Conservation (phyloP, 768 basidiomycete genomes). For the Kwoniella sp. region DNA sequence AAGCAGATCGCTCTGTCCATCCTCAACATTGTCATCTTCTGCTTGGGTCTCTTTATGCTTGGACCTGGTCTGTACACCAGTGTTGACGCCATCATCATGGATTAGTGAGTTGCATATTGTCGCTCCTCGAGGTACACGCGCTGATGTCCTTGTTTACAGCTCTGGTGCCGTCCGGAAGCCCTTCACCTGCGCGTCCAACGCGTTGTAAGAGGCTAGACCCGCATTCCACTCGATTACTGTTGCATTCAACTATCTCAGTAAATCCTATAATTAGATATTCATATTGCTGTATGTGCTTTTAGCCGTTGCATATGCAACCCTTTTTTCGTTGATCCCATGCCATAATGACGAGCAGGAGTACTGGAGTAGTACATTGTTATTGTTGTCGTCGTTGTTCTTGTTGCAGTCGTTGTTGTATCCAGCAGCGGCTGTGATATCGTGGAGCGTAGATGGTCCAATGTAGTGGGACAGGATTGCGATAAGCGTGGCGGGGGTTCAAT, state of each 20-base stretch:
- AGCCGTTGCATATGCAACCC: not conserved
- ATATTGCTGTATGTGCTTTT: not conserved
- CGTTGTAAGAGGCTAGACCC: slow-evolving; percentile 21
- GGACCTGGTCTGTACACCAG: slow-evolving; percentile 48
- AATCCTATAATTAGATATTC: not conserved
- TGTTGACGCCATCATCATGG: slow-evolving; percentile 40
- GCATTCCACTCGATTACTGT: not conserved
- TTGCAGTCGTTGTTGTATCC: too few species aligned
- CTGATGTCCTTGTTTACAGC: slow-evolving; percentile 17
- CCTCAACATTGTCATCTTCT: slow-evolving; percentile 45
- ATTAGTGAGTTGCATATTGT: slow-evolving; percentile 36
- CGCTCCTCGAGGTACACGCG: too few species aligned
- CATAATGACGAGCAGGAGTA: too few species aligned
- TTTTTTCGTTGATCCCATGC: not conserved
- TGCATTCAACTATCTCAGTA: not conserved
- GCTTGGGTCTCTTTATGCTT: slow-evolving; percentile 48
- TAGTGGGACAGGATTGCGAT: too few species aligned
- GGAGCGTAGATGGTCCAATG: too few species aligned
- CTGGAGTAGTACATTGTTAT: too few species aligned
- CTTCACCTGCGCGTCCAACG: slow-evolving; percentile 42
- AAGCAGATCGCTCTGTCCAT: slow-evolving; percentile 28
- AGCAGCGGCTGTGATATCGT: too few species aligned
- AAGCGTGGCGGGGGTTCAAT: too few species aligned
- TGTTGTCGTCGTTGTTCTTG: too few species aligned
- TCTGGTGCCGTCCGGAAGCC: slow-evolving; percentile 35